Base-by-base conservation (phyloP, 1,284 basidiomycete genomes). In the Apiotrichum gracile region DNA sequence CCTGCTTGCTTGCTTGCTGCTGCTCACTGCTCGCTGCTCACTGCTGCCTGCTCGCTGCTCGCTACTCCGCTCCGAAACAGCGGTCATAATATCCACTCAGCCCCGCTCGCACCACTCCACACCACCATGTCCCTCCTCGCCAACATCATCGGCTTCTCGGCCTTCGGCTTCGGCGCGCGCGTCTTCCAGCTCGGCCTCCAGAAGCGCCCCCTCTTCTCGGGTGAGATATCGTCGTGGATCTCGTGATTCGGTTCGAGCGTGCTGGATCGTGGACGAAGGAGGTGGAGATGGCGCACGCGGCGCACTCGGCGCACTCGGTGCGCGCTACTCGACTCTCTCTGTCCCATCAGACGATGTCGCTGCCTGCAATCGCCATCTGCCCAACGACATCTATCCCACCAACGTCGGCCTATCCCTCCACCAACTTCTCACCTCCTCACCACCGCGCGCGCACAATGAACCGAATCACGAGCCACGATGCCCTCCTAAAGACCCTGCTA, bases 181-280 rank as follows among this genome's bases (percentile, higher is more conserved):
- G 78, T 88, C 57, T 87, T 87, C 62, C 88, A 91, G 74, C 83
- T 91, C 22, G 85, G 85, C 48, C 84, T 91, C 63, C 86, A 88
- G 58, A 70, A 73, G 62, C 64, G 73, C 41, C 57, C 59, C 39
- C 66, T 76, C 54, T 70, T 72, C 59, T 62, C 65, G 24, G 62
- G 74, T 76, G 53, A 47, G 72, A 62, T 3, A 19, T 35, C 6
- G 29, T n/a, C n/a, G 3, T 13, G 13, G 8, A 31, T 31, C 29
- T 31, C 13, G 29, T 8, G 21, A 24, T 22, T 39, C 5, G 38
- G 6, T 14, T 24, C 8, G n/a, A 24, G 6, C 37, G n/a, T 29
- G n/a, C 14, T 34, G 6, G 33, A 31, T 31, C 29, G 13, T 31
- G 29, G 7, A 7, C 29, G 29, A 31, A 31, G n/a, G n/a, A n/a